A percentile compares a stretch with the other conserved stretches of the same genome.
These are phyloP conservation scores for Boletus subluridellus DNA, from an alignment of 1,284 basidiomycete species.

Conservation along the genomic window DNA sequence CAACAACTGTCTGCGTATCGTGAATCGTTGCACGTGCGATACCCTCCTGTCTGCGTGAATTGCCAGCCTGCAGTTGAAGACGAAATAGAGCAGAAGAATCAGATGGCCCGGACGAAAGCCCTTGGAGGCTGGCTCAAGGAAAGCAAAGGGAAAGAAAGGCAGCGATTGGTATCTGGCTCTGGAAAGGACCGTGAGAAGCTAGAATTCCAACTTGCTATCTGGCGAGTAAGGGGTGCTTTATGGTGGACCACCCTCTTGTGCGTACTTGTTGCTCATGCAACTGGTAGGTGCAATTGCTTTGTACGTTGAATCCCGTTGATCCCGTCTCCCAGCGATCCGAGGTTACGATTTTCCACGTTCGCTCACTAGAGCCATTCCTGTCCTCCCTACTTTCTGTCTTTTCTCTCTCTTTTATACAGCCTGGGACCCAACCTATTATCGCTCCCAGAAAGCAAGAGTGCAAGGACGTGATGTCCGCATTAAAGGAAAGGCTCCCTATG, in stretches of 20 bases:
- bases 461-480: slow-evolving; percentile 68
- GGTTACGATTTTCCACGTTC: slow-evolving; percentile 23
- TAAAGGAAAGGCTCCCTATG: slow-evolving; percentile 58
- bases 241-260: slow-evolving; percentile 50
- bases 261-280: slow-evolving; percentile 43
- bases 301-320: slow-evolving; percentile 7
- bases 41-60: slow-evolving; percentile 76
- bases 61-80: slow-evolving; percentile 80
- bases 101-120: slow-evolving; percentile 77
- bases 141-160: slow-evolving; percentile 57
- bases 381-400: slow-evolving; percentile 48
- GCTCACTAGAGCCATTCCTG: slow-evolving; percentile 16
- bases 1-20: slow-evolving; percentile 68
- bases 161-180: slow-evolving; percentile 43
- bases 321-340: slow-evolving; percentile 21
- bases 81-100: slow-evolving; percentile 71
- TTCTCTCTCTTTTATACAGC: slow-evolving; percentile 64
- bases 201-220: slow-evolving; percentile 47
- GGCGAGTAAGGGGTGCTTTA: slow-evolving; percentile 60
- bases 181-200: slow-evolving; percentile 41
- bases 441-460: slow-evolving; percentile 51
- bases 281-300: slow-evolving; percentile 40
- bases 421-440: slow-evolving; percentile 74
- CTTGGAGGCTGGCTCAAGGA: slow-evolving; percentile 65
- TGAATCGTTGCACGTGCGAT: slow-evolving; percentile 71